These are phyloP conservation scores for Mallotus nudiflorus DNA, from an alignment of 345 rosid genomes.

Conservation along the genomic window DNA sequence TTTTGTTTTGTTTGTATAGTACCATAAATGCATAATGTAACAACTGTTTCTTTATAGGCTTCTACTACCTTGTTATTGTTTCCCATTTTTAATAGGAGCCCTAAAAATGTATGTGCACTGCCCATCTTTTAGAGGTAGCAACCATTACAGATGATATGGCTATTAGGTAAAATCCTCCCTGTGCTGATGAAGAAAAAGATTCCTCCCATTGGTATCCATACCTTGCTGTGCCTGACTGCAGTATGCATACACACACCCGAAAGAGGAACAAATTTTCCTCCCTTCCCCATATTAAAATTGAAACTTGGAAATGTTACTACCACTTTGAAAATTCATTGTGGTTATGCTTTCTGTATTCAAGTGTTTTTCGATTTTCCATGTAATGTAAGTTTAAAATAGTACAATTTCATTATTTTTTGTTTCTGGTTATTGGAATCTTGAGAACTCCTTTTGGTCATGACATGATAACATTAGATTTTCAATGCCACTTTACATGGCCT, in stretches of 20 bases:
- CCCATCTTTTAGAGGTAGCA: neutral
- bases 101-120: neutral
- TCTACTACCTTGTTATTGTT: neutral
- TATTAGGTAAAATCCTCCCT: neutral
- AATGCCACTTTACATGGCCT: neutral
- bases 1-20: neutral
- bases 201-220: neutral
- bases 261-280: neutral
- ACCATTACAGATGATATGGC: neutral
- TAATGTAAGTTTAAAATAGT: neutral
- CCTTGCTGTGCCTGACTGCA: too few species aligned
- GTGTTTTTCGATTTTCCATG: neutral
- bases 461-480: neutral
- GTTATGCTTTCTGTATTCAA: neutral
- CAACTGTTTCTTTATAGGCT: neutral
- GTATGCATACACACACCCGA: neutral
- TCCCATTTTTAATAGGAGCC: neutral
- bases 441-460: neutral
- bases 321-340: neutral
- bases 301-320: neutral
- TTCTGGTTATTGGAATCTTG: neutral
- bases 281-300: neutral
- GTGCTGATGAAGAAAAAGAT: too few species aligned
- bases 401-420: neutral
- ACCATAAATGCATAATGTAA: neutral